phyloP scores from a whole-genome alignment of 768 basidiomycete genomes.

The Hypholoma sublateritium region DNA sequence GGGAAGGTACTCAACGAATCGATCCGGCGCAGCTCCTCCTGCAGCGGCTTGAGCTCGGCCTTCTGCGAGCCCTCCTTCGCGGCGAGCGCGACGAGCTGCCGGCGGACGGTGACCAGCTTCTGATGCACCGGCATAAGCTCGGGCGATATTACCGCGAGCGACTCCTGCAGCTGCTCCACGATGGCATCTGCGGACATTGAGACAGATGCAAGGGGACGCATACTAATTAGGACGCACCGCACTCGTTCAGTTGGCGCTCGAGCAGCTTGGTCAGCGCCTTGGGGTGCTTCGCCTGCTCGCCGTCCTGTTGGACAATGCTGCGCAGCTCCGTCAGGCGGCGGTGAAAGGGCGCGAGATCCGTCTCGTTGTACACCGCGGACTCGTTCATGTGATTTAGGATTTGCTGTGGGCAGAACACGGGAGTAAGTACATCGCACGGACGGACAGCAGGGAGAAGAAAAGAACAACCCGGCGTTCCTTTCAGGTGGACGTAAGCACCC shows the following conservation, averaged over 20 bases:
- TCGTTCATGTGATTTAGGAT: conserved; percentile 95
- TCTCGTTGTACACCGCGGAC: conserved; percentile 89
- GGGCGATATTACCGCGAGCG: conserved; percentile 81
- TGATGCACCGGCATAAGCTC: conserved; percentile 93
- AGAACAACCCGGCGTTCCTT: conserved; percentile 15
- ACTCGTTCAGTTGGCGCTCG: conserved; percentile 87
- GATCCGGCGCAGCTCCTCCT: conserved; percentile 92
- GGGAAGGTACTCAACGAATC: conserved; percentile 81
- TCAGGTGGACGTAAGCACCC: not conserved
- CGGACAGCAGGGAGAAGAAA: not conserved
- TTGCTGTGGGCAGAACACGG: conserved; percentile 55
- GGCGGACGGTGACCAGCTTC: conserved; percentile 80
- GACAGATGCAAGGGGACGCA: not conserved
- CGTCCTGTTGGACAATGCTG: conserved; percentile 82
- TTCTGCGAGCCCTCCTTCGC: conserved; percentile 86
- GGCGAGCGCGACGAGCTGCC: conserved; percentile 85
- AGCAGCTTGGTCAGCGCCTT: conserved; percentile 86
- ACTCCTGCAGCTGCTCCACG: conserved; percentile 76
- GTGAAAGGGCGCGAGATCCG: conserved; percentile 87
- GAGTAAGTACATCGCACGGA: conserved; percentile 3
- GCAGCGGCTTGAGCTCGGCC: conserved; percentile 83
- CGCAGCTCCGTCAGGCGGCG: conserved; percentile 79
- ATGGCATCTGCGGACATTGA: conserved; percentile 58
- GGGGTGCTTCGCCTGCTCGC: conserved; percentile 79
- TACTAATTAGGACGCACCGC: conserved; percentile 58